phyloP scores from a whole-genome alignment of 768 basidiomycete species.

The Kwoniella newhampshirensis region DNA sequence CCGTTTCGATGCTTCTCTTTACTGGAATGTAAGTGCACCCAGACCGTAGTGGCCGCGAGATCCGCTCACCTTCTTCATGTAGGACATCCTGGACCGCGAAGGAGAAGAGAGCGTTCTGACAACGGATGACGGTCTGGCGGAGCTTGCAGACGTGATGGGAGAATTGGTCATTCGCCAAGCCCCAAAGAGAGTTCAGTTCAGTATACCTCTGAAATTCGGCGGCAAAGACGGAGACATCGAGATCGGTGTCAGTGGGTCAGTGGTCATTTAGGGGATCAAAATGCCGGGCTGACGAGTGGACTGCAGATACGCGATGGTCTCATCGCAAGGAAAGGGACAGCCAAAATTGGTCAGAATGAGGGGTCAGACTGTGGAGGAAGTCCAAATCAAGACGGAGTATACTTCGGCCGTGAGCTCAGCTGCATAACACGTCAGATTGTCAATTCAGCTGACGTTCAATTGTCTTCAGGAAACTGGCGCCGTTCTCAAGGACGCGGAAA shows the following conservation, averaged over 20 bases:
- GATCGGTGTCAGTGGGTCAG: conserved; percentile 54
- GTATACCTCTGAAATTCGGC: conserved; percentile 74
- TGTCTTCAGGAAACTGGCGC: conserved; percentile 47
- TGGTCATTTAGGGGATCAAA: neutral
- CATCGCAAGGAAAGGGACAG: conserved; percentile 78
- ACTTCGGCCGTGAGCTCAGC: conserved; percentile 66
- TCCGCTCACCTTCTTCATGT: neutral
- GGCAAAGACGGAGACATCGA: conserved; percentile 58
- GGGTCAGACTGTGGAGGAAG: conserved; percentile 77
- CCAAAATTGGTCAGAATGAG: conserved; percentile 80
- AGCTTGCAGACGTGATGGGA: conserved; percentile 45
- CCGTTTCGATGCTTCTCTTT: conserved; percentile 39
- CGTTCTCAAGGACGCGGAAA: conserved; percentile 50
- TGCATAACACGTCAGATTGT: too few relatives aligned
- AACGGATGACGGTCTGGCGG: conserved; percentile 59
- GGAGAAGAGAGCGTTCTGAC: conserved; percentile 62
- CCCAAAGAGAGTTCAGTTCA: conserved; percentile 79
- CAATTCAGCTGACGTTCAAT: too few relatives aligned
- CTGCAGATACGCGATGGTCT: conserved; percentile 77
- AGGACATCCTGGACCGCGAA: conserved; percentile 48
- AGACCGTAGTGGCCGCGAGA: neutral
- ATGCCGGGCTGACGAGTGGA: conserved; percentile 6
- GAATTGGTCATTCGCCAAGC: conserved; percentile 43
- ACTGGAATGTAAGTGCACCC: conserved; percentile 38
- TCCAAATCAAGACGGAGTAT: conserved; percentile 67